Base-by-base conservation (phyloP, 805 yeast species). In the Yarrowia sp. region DNA sequence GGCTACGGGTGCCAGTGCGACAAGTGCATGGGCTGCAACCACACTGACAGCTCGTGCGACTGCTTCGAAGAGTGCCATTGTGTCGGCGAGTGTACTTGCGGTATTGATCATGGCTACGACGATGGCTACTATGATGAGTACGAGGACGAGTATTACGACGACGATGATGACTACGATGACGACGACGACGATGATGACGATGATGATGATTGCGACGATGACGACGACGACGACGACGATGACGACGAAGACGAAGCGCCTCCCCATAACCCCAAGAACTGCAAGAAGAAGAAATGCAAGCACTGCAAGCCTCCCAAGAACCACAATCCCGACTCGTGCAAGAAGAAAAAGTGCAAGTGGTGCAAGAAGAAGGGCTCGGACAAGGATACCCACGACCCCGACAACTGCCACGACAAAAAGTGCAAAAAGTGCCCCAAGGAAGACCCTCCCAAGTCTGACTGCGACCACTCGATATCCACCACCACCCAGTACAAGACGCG, bases 251-350 rank as follows among this genome's bases (percentile, higher is more conserved):
- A 51, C 40, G 56, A 49, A 0, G 16, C 30, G 9, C 30, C 58
- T 11, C 58, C 58, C 11, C 58, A 51, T 21, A 35, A 51, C 16
- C 58, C 58, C 41, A 33, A 51, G 30, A 22, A 21, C 21, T 51
- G 58, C 41, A 51, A 51, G 41, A 51, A 51, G 58, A 51, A 51
- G n/a, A 51, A 51, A 28, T 51, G 58, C 30, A 51, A 51, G 58
- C 32, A 33, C 41, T 51, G 58, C 41, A 51, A 51, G 58, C 21
- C 58, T 1, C 58, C 41, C 58, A 51, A 51, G 58, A 51, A 10
- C 32, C 58, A 51, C 21, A 30, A 51, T 38, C 58, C 58, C 11
- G 58, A 51, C 12, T 11, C 41, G 8, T 51, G 58, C 32, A 51
- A 51, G 58, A 51, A 51, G 58, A 51, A 51, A 28, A 51, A 51